Conservation (phyloP, 2,329 filamentous ascomycete genomes). For the Verticillium klebahnii region DNA sequence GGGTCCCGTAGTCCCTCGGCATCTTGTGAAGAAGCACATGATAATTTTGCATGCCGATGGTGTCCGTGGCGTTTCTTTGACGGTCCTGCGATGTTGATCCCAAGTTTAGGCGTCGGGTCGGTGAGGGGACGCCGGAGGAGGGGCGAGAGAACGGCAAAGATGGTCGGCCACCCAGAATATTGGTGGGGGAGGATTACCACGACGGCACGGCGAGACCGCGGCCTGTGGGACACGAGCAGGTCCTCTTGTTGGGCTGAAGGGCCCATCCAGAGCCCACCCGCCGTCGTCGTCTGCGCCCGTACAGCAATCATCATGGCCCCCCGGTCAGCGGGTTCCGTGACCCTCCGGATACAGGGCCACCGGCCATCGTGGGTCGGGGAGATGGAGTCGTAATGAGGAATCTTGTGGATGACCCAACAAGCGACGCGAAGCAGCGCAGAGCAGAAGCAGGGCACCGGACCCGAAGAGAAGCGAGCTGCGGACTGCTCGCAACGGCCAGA, state of each 20-base stretch:
- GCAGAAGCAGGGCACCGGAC: background rate
- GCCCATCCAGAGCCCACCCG: background rate
- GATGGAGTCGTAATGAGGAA: background rate
- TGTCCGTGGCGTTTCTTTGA: background rate
- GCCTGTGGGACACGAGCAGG: background rate
- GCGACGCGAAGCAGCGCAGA: background rate
- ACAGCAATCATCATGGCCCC: background rate
- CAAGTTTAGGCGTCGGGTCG: background rate
- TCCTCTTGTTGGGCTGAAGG: background rate
- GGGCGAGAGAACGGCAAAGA: background rate
- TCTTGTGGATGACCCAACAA: background rate
- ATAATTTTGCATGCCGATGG: conserved; percentile 5
- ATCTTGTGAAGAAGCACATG: conserved; percentile 13
- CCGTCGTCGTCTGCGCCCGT: background rate
- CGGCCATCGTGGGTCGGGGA: background rate
- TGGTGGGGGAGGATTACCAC: background rate
- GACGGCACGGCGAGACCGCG: background rate
- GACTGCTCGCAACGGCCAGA: background rate
- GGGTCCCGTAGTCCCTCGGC: conserved; percentile 12
- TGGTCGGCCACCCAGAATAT: background rate
- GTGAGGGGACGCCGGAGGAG: background rate
- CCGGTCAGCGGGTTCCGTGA: background rate
- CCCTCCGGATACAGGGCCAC: background rate
- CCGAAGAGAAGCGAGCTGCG: background rate
- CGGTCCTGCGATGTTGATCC: background rate